Evolutionary conservation across 495 filamentous ascomycete genomes (phyloP).

Genomic region (Penicillium nucicola): DNA sequence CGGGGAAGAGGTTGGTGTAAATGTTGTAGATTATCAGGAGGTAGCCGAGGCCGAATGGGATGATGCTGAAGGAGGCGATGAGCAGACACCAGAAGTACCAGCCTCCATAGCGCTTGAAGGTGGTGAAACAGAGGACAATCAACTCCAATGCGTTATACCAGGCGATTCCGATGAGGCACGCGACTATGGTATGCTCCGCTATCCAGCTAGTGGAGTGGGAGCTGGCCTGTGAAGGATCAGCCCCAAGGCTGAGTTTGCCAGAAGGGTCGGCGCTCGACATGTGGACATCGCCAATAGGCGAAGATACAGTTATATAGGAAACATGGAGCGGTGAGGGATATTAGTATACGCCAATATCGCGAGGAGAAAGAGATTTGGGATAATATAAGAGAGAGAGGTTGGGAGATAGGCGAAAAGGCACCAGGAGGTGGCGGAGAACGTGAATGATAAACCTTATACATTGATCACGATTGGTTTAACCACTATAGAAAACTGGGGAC

Average conservation of each 20-base stretch:
- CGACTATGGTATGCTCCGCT: conserved; percentile 16
- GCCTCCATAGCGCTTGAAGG: conserved; percentile 48
- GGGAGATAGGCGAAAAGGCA: conserved; percentile 19
- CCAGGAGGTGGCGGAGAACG: conserved; percentile 19
- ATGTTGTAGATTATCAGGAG: conserved; percentile 48
- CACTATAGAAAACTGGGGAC: not conserved
- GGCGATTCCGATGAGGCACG: conserved; percentile 42
- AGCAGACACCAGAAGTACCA: conserved; percentile 55
- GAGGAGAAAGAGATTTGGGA: not conserved
- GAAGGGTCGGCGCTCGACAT: conserved; percentile 17
- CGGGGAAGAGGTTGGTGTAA: conserved; percentile 25
- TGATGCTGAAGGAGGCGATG: conserved; percentile 47
- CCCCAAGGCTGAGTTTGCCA: conserved; percentile 7
- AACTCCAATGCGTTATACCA: conserved; percentile 50
- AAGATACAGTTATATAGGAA: not conserved
- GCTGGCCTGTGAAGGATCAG: conserved; percentile 22
- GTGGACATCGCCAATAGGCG: conserved; percentile 13
- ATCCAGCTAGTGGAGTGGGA: not conserved
- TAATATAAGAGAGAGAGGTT: not conserved
- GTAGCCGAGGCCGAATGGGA: conserved; percentile 52
- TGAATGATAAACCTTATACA: not conserved
- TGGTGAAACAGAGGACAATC: conserved; percentile 44
- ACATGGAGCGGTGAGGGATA: conserved; percentile 1
- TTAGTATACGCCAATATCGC: not conserved
- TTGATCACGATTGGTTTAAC: not conserved